These are phyloP conservation scores for Colletotrichum sublineola DNA, from an alignment of 2,329 filamentous ascomycete species.

Conservation along the genomic window DNA sequence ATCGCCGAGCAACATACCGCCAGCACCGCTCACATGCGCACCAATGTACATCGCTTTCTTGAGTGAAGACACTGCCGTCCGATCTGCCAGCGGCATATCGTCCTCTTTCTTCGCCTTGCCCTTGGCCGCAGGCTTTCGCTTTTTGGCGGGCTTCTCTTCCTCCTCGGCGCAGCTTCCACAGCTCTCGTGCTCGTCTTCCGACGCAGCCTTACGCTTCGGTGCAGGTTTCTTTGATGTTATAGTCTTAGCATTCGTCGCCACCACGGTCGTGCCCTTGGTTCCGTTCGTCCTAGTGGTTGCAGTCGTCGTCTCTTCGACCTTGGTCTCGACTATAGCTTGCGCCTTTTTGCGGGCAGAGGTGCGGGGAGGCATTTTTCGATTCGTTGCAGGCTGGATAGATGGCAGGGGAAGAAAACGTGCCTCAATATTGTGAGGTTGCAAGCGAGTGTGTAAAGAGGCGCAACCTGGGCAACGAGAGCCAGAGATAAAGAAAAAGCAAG, in stretches of 20 bases:
- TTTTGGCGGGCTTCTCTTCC: constrained; percentile 55
- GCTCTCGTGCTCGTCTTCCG: constrained; percentile 46
- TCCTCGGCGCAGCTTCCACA: constrained; percentile 44
- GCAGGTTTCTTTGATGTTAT: constrained; percentile 41
- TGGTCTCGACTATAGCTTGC: constrained; percentile 46
- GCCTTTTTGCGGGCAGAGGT: constrained; percentile 52
- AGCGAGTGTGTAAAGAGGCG: neutral
- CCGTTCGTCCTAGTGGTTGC: constrained; percentile 41
- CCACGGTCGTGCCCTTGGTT: constrained; percentile 24
- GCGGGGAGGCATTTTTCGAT: constrained; percentile 50
- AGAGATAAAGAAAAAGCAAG: constrained; percentile 6
- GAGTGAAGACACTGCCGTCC: constrained; percentile 74
- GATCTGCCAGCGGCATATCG: constrained; percentile 73
- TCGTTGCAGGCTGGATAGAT: neutral
- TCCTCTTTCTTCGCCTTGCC: constrained; percentile 53
- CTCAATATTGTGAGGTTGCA: neutral
- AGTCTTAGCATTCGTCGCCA: constrained; percentile 31
- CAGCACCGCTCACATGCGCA: constrained; percentile 91
- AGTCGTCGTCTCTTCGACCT: constrained; percentile 45
- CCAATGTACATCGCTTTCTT: constrained; percentile 84
- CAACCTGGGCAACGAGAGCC: neutral
- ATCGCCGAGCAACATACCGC: constrained; percentile 68
- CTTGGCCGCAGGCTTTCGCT: constrained; percentile 56
- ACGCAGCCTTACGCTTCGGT: constrained; percentile 51
- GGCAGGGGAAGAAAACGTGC: too few relatives aligned